Evolutionary conservation across 352 stramenopile species (phyloP), one percentile per base, ranked within the genome.

Genomic region (Pythium apleroticum): DNA sequence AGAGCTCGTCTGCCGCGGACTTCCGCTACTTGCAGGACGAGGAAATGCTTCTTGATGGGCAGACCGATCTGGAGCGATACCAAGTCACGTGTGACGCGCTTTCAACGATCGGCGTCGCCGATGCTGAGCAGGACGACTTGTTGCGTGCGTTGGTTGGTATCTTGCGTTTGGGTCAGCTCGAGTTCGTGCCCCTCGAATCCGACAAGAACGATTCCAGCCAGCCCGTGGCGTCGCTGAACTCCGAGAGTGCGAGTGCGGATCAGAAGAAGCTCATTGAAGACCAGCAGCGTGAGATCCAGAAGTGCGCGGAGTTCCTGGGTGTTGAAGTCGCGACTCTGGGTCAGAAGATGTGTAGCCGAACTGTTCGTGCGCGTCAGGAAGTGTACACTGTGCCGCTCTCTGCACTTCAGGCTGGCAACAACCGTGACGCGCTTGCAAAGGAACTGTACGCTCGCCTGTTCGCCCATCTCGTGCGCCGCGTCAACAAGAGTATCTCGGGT

Each of bases 401-500:
- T 1, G 75, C 73, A 33, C 62, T 88, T 28, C 83, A 96, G 25
- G 88, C 90, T 0, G 75, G 81, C 31, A 91, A 94, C 66, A 93
- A 91, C 64, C 86, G 97, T 27, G 97, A 99, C 74, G 97, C 97
- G 14, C 69, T 98, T 7, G 93, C 89, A 17, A 98, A 98, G 63
- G 94, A 97, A 59, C 76, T 98, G n/a, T 98, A 98, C 59, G 81
- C 86, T 8, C 89, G 96, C 24, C 74, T 99, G 15, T 99, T 99
- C 66, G 81, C 93, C 3, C 98, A 97, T 78, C 81, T 99, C 11
- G 96, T 99, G 52, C 76, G 77, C 11, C 78, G 82, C 14, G 84
- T 96, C 12, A 96, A 96, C 69, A 75, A 90, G 57, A 93, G 84
- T 63, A 93, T 94, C 46, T 89, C 84, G 17, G 82, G 83, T 17